Percentiles rank a stretch among this genome's conserved stretches.
phyloP scores from a whole-genome alignment of 2,329 filamentous ascomycete species.

The Ceratocystis papillata region DNA sequence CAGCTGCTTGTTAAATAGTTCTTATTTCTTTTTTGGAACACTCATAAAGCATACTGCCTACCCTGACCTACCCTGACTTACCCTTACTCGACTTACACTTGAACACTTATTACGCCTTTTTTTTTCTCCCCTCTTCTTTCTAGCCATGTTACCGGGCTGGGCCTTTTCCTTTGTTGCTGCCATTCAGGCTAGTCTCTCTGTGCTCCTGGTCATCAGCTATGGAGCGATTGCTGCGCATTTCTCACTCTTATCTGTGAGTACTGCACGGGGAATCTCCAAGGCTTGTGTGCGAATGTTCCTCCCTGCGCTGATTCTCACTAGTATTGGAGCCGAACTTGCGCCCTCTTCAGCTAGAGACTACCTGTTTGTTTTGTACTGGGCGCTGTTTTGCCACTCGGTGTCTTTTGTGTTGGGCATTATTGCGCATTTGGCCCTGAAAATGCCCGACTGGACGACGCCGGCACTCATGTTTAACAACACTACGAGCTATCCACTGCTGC shows the following conservation, averaged over 20 bases:
- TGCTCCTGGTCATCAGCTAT: constrained; percentile 38
- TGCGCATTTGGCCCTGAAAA: constrained; percentile 32
- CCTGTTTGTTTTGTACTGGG: constrained; percentile 29
- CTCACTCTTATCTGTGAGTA: constrained; percentile 32
- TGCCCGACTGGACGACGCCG: constrained; percentile 39
- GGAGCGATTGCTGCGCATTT: constrained; percentile 35
- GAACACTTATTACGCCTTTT: not conserved
- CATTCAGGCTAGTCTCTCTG: constrained; percentile 39
- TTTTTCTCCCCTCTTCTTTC: not conserved
- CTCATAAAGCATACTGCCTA: not conserved
- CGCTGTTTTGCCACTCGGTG: constrained; percentile 31
- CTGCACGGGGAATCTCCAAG: constrained; percentile 36
- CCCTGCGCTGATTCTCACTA: constrained; percentile 37
- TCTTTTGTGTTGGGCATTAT: constrained; percentile 35
- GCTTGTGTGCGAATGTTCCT: constrained; percentile 40
- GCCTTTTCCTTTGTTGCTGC: constrained; percentile 34
- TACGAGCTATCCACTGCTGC: constrained; percentile 38
- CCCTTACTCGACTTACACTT: not conserved
- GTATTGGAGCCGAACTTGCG: constrained; percentile 37
- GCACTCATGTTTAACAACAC: constrained; percentile 43
- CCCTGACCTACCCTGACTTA: not conserved
- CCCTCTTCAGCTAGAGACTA: constrained; percentile 28
- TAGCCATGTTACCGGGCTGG: not conserved
- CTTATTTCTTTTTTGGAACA: not conserved
- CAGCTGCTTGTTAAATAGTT: not conserved